Evolutionary conservation across 495 filamentous ascomycete species (phyloP), one percentile per base, ranked within the genome.

Genomic region (Staphylotrichum longicolle): DNA sequence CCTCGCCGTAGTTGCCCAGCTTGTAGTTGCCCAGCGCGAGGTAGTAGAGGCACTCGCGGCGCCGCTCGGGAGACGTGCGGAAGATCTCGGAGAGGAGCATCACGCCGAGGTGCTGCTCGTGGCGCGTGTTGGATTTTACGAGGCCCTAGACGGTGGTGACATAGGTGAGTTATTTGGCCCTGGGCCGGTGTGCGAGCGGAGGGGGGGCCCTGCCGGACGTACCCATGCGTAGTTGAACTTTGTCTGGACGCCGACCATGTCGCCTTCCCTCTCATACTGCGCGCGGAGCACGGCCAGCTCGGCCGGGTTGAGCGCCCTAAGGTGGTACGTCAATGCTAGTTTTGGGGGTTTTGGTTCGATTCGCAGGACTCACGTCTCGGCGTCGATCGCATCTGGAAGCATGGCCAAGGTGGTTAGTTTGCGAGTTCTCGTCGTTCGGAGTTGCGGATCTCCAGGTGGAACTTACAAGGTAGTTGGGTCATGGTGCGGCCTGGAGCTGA

Each of bases 141-240:
- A 98, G 81, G 62, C 94, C 94, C 91, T 96, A 12, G 2, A 15
- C 14, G 30, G 0, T 7, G 11, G 3, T 61, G 33, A 11, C 0
- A 61, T 39, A 46, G 5, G 12, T 42, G 7, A 41, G 37, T 37
- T 14, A 44, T 30, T 51, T n/a, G 32, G 27, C 2, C 20, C 20
- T 27, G 20, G 20, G 20, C 20, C 20, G 20, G 20, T 27, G 20
- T 27, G 20, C 20, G 20, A 27, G 20, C 20, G 20, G 20, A 27
- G 20, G 20, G 20, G 20, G 20, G 20, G 20, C 20, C 1, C 1
- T 27, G 20, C 20, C 1, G 20, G 37, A 60, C 81, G 46, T 80
- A 95, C 91, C 94, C 94, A 98, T 69, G 95, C 93, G 73, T 91
- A 98, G 85, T 98, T 98, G 85, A 98, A 98, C 74, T 97, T 98